Evolutionary conservation across 2,329 filamentous ascomycete genomes (phyloP).

Genomic region (Exophiala calicioides): DNA sequence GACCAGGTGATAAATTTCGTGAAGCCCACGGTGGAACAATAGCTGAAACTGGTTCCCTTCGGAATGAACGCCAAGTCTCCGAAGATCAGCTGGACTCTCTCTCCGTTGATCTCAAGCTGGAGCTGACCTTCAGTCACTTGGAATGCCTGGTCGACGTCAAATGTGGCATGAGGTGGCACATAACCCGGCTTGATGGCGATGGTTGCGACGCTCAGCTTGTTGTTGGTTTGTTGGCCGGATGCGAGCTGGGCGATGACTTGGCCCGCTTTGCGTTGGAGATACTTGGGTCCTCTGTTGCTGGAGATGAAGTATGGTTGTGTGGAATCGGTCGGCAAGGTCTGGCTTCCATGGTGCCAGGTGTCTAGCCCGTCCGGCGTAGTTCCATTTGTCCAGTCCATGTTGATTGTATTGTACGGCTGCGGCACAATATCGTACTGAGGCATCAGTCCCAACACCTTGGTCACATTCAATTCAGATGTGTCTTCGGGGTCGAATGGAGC

Average conservation of each 20-base stretch:
- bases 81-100: constrained; percentile 21
- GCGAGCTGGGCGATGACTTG: constrained; percentile 22
- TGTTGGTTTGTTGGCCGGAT: constrained; percentile 19
- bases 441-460: constrained; percentile 23
- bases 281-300: constrained; percentile 28
- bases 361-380: constrained; percentile 22
- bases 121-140: constrained; percentile 26
- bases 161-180: constrained; percentile 5
- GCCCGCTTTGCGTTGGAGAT: constrained; percentile 13
- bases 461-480: constrained; percentile 22
- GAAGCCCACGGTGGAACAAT: constrained; percentile 24
- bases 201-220: constrained; percentile 21
- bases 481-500: constrained; percentile 22
- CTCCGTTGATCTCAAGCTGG: constrained; percentile 19
- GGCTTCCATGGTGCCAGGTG: constrained; percentile 24
- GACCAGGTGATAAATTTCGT: constrained; percentile 25
- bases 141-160: constrained; percentile 22
- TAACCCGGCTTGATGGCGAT: constrained; percentile 17
- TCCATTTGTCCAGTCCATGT: constrained; percentile 25
- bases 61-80: constrained; percentile 27
- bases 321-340: constrained; percentile 18
- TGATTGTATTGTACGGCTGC: constrained; percentile 22
- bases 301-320: constrained; percentile 23
- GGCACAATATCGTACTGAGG: constrained; percentile 23
- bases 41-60: constrained; percentile 19